Percentiles rank a stretch among this genome's conserved stretches.
phyloP scores from a whole-genome alignment of 2,329 filamentous ascomycete genomes.

The Fusarium chaquense region DNA sequence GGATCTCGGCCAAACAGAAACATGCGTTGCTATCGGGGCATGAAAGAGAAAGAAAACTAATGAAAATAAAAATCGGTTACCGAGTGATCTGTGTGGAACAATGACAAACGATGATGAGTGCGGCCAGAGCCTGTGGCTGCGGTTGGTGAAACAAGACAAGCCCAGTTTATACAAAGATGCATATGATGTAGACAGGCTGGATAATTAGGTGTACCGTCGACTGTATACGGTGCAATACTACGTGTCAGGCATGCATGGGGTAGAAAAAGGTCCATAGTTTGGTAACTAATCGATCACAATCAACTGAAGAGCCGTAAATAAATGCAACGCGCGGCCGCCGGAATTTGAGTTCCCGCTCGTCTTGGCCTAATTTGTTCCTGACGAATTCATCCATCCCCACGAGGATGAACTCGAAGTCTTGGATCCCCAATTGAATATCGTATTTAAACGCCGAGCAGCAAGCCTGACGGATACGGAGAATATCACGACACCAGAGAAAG shows the following conservation, averaged over 20 bases:
- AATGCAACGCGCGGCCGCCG: constrained; percentile 31
- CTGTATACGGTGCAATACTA: neutral
- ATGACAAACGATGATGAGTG: constrained; percentile 23
- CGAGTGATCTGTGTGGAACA: constrained; percentile 21
- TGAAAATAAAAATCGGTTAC: neutral
- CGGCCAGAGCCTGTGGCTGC: constrained; percentile 30
- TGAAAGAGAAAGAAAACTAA: neutral
- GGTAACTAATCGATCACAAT: neutral
- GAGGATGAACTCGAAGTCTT: constrained; percentile 7
- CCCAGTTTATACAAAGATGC: constrained; percentile 15
- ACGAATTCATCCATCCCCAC: constrained; percentile 29
- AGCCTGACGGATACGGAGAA: constrained; percentile 32
- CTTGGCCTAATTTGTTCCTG: constrained; percentile 23
- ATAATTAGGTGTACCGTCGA: neutral
- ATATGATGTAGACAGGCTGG: neutral
- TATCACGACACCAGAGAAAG: neutral
- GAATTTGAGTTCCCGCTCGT: constrained; percentile 23
- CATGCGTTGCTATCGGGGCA: constrained; percentile 19
- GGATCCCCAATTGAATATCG: constrained; percentile 30
- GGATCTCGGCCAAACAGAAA: constrained; percentile 9
- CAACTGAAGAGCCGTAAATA: constrained; percentile 4
- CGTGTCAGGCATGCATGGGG: neutral
- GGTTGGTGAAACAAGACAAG: constrained; percentile 40
- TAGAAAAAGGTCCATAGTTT: neutral
- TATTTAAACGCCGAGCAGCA: constrained; percentile 38